phyloP scores from a whole-genome alignment of 2,329 filamentous ascomycete genomes.

The Alternaria viburni region DNA sequence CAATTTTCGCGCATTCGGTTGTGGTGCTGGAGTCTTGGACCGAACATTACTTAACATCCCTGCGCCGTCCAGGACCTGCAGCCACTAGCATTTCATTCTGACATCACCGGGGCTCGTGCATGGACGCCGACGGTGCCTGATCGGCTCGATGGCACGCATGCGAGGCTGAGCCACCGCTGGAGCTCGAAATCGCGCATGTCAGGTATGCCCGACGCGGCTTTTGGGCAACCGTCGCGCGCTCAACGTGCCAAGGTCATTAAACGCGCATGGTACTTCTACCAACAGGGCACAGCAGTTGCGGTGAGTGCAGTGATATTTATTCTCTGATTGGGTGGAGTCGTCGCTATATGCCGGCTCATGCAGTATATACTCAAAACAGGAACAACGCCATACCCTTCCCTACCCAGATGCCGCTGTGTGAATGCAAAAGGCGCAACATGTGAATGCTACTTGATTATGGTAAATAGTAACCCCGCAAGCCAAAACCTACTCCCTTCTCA shows the following conservation, averaged over 20 bases:
- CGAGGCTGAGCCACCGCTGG: conserved; percentile 11
- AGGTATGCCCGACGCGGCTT: background rate
- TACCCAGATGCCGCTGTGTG: conserved; percentile 13
- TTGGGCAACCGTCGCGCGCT: background rate
- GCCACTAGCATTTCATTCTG: conserved; percentile 15
- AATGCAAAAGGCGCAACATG: conserved; percentile 11
- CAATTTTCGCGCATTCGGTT: conserved; percentile 35
- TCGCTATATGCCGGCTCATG: conserved; percentile 5
- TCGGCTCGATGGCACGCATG: conserved; percentile 8
- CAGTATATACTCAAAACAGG: conserved; percentile 18
- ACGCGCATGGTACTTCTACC: background rate
- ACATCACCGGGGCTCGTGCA: conserved; percentile 11
- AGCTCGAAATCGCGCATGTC: conserved; percentile 12
- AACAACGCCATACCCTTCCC: conserved; percentile 11
- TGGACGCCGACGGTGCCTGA: conserved; percentile 6
- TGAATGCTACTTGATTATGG: background rate
- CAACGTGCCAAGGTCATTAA: background rate
- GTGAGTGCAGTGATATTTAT: conserved; percentile 1
- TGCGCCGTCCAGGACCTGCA: conserved; percentile 6
- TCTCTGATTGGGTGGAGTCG: conserved; percentile 16
- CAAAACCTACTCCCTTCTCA: conserved; percentile 9
- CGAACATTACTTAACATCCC: conserved; percentile 18
- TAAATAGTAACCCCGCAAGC: background rate
- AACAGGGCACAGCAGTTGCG: background rate
- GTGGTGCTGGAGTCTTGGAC: conserved; percentile 16